Percentiles rank a stretch among this genome's conserved stretches.
phyloP scores from a whole-genome alignment of 495 filamentous ascomycete species.

The Margaritispora aquatica region DNA sequence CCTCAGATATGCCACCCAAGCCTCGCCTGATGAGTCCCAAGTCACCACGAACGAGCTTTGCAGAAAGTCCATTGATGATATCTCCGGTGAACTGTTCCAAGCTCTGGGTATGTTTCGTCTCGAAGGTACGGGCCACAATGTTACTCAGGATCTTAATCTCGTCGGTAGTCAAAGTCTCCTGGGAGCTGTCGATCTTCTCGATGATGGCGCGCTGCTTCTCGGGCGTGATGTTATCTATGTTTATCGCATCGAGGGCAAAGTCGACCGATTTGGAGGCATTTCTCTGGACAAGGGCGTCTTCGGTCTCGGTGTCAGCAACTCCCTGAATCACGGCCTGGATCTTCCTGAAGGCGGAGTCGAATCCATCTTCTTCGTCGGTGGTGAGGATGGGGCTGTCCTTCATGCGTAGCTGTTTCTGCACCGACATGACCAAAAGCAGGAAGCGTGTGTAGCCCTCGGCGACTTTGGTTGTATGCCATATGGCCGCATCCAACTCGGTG shows the following conservation, averaged over 20 bases:
- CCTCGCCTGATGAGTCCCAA: too few species aligned
- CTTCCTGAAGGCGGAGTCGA: constrained; percentile 4
- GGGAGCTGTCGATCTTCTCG: constrained; percentile 1
- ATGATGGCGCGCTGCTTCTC: constrained; percentile 2
- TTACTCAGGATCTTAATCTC: constrained; percentile 29
- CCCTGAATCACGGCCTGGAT: constrained; percentile 36
- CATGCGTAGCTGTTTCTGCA: constrained; percentile 38
- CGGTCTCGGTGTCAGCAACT: constrained; percentile 27
- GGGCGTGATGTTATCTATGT: constrained; percentile 16
- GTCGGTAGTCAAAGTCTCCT: constrained; percentile 25
- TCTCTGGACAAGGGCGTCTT: constrained; percentile 28
- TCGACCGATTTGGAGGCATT: constrained; percentile 30
- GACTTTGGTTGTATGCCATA: constrained; percentile 42
- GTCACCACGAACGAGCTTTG: constrained; percentile 26
- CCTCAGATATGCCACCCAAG: too few species aligned
- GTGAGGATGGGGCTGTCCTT: constrained; percentile 22
- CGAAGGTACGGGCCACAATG: constrained; percentile 20
- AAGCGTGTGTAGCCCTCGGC: constrained; percentile 45
- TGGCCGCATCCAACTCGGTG: constrained; percentile 31
- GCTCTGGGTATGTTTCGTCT: constrained; percentile 7
- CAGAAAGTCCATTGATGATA: constrained; percentile 30
- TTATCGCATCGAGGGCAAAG: constrained; percentile 32
- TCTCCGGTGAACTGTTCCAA: constrained; percentile 31
- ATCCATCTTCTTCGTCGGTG: constrained; percentile 1
- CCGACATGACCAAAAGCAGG: constrained; percentile 39